Evolutionary conservation across 2,329 filamentous ascomycete species (phyloP), one percentile per base, ranked within the genome.

Genomic region (Fusarium sp.): DNA sequence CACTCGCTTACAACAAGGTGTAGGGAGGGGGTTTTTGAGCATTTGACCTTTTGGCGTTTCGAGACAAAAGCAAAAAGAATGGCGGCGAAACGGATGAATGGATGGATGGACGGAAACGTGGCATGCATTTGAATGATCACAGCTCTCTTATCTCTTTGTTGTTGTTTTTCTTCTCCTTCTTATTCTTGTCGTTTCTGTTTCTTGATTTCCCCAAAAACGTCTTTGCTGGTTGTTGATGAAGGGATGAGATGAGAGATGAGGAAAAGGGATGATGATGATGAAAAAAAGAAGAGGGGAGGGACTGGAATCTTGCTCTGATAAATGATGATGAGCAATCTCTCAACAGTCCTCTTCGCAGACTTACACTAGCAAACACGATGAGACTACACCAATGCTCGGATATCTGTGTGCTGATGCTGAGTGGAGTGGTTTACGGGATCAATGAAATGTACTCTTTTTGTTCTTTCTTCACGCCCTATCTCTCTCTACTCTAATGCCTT

Each of bases 41-140:
- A 79, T 79, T 78, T 76, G 74, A 73, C 72, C 74, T 76, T 52
- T 72, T 70, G 77, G 77, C 77, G 77, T 79, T 79, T 77, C 77
- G 77, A 79, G 76, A 76, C 76, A 77, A 78, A 79, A 74, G 75
- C 72, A 73, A 79, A 77, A 79, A 79, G 77, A 78, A 77, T 73
- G 77, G 76, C 64, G 77, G 77, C 77, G 77, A 79, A 52, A 78
- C 76, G 77, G 76, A 79, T 69, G 71, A 68, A 78, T 70, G 76
- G 68, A 77, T 78, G 76, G 77, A 76, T 73, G 76, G 75, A 78
- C 69, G 74, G 77, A 79, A 79, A 79, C 77, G 77, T 79, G 77
- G 76, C 71, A 79, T 79, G 77, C 77, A 77, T 79, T 78, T 79
- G 74, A 79, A 79, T 79, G 76, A 79, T 79, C 59, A 79, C 76